phyloP scores from a whole-genome alignment of 371 early-diverging fungal genomes.

The Haplosporangium sp. region DNA sequence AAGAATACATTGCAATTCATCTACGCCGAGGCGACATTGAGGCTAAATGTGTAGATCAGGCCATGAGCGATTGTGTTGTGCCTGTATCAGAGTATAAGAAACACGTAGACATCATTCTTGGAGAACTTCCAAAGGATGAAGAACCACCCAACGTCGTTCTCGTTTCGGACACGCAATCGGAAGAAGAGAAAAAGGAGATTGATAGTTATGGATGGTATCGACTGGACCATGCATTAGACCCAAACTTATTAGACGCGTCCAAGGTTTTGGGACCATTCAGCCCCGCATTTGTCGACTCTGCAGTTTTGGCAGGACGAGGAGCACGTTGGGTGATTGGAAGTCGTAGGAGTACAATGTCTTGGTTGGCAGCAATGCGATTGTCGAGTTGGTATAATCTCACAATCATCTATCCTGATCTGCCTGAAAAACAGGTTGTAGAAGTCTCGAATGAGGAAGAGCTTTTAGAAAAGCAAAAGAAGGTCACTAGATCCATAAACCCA shows the following conservation, averaged over 20 bases:
- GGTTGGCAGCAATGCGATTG: slow-evolving; percentile 48
- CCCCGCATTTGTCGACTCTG: slow-evolving; percentile 47
- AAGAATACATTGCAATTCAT: slow-evolving; percentile 51
- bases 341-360: slow-evolving; percentile 51
- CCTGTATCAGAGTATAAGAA: slow-evolving; percentile 33
- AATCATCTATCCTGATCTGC: slow-evolving; percentile 31
- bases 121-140: neutral
- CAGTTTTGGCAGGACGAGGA: slow-evolving; percentile 42
- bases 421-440: slow-evolving; percentile 4
- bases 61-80: slow-evolving; percentile 27
- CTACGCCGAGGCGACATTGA: slow-evolving; percentile 49
- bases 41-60: slow-evolving; percentile 20
- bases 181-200: slow-evolving; percentile 37
- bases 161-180: slow-evolving; percentile 45
- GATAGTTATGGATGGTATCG: slow-evolving; percentile 55
- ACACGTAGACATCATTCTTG: slow-evolving; percentile 36
- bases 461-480: neutral
- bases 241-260: slow-evolving; percentile 30
- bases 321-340: slow-evolving; percentile 52
- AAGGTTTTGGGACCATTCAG: slow-evolving; percentile 43
- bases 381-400: slow-evolving; percentile 30
- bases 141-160: slow-evolving; percentile 37
- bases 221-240: slow-evolving; percentile 29
- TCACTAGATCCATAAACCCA: neutral
- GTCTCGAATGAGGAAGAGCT: neutral